Percentiles rank a stretch among this genome's conserved stretches.
Conservation (phyloP, 2,329 filamentous ascomycete genomes). For the Arthrobotrys conoides region DNA sequence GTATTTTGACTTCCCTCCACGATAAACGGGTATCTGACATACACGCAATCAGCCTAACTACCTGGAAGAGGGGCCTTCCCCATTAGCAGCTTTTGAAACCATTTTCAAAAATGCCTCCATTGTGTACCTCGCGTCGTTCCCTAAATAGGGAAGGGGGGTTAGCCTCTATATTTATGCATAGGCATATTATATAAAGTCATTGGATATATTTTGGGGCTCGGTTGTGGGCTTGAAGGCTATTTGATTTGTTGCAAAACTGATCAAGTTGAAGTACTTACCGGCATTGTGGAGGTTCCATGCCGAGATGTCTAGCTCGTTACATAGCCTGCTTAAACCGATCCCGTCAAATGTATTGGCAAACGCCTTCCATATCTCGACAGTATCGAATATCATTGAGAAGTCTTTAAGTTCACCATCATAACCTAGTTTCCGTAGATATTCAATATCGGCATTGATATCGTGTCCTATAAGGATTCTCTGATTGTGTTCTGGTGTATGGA, state of each 20-base stretch:
- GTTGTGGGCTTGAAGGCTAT: too few relatives aligned
- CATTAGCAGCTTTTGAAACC: slow-evolving; percentile 66
- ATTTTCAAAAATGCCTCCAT: slow-evolving; percentile 80
- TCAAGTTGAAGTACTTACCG: slow-evolving; percentile 65
- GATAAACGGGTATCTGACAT: too few relatives aligned
- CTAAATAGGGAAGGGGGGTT: slow-evolving; percentile 63
- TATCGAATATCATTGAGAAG: slow-evolving; percentile 79
- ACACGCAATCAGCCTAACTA: background rate
- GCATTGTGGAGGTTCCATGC: slow-evolving; percentile 84
- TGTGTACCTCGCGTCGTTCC: slow-evolving; percentile 88
- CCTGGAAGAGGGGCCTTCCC: background rate
- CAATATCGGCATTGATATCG: slow-evolving; percentile 77
- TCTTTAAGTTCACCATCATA: slow-evolving; percentile 74
- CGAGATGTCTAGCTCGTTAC: slow-evolving; percentile 76
- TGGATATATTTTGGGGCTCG: background rate
- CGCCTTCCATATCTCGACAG: slow-evolving; percentile 77
- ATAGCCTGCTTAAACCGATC: slow-evolving; percentile 74
- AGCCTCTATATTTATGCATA: background rate
- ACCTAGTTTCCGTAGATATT: slow-evolving; percentile 76
- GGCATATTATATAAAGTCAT: background rate
- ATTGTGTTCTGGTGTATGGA: slow-evolving; percentile 67
- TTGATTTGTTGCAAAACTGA: background rate
- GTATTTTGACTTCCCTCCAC: too few relatives aligned
- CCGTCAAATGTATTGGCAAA: slow-evolving; percentile 72
- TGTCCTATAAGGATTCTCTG: slow-evolving; percentile 86